Conservation (phyloP, 352 stramenopile genomes). For the Phytophthora ramorum region DNA sequence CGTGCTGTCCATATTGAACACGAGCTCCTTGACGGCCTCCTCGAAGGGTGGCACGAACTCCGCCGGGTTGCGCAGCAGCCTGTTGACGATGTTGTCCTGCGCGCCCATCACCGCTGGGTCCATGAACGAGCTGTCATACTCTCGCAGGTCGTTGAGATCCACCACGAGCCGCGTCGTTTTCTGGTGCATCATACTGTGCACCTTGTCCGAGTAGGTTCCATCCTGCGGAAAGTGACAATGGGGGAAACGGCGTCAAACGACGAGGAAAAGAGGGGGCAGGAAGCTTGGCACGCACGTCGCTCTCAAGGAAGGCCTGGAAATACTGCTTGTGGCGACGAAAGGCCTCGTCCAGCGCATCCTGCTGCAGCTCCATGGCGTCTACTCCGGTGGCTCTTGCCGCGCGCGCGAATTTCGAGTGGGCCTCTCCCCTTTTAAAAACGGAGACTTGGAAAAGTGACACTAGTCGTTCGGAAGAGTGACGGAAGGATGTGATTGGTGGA, state of each 20-base stretch:
- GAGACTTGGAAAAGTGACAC: constrained; percentile 2
- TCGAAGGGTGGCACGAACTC: constrained; percentile 89
- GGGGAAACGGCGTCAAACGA: not conserved
- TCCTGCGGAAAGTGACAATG: constrained; percentile 40
- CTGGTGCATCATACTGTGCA: constrained; percentile 84
- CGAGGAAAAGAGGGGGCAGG: not conserved
- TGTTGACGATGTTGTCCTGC: constrained; percentile 82
- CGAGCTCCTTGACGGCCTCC: constrained; percentile 77
- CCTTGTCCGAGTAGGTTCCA: constrained; percentile 82
- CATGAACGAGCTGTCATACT: constrained; percentile 90
- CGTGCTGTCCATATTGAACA: constrained; percentile 85
- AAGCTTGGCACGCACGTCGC: constrained; percentile 54
- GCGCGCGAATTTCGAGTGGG: constrained; percentile 37
- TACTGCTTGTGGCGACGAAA: constrained; percentile 91
- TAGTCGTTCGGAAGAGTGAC: constrained; percentile 11
- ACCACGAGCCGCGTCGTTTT: constrained; percentile 81
- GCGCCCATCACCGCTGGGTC: constrained; percentile 49
- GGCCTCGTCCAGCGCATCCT: constrained; percentile 85
- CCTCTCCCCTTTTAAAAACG: constrained; percentile 25
- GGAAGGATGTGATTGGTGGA: constrained; percentile 5
- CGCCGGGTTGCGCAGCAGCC: constrained; percentile 75
- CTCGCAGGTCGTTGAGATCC: constrained; percentile 91
- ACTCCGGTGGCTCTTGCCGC: constrained; percentile 14
- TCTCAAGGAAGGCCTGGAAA: constrained; percentile 84
- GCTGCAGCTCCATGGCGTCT: constrained; percentile 76